A percentile compares a stretch with the other conserved stretches of the same genome.
phyloP scores from a whole-genome alignment of 2,329 filamentous ascomycete species.

The Pestalotiopsis sp. region DNA sequence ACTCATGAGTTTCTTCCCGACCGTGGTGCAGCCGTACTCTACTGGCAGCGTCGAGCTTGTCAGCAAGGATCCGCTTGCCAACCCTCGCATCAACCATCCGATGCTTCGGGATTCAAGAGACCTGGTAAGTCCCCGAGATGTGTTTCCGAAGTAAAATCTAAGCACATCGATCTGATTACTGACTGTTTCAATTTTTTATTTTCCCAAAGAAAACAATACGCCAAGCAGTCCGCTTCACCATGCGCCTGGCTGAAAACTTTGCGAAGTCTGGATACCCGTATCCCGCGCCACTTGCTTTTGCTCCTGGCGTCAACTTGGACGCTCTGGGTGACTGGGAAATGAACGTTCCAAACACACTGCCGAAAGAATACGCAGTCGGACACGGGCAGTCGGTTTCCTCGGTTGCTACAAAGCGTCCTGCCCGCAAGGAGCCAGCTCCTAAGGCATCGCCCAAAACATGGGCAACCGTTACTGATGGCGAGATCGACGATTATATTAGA shows the following conservation, averaged over 20 bases:
- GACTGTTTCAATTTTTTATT: background rate
- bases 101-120: background rate
- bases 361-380: background rate
- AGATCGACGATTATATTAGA: constrained; percentile 15
- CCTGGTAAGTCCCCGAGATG: background rate
- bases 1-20: constrained; percentile 15
- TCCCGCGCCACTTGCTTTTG: constrained; percentile 13
- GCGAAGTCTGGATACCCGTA: constrained; percentile 15
- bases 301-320: constrained; percentile 7
- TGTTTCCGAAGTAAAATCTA: background rate
- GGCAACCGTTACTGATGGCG: constrained; percentile 9
- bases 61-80: constrained; percentile 10
- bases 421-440: background rate
- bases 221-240: constrained; percentile 13
- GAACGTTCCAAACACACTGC: background rate
- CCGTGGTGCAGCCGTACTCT: constrained; percentile 12
- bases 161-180: background rate
- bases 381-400: background rate
- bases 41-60: constrained; percentile 16
- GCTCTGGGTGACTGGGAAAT: background rate
- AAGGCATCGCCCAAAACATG: background rate
- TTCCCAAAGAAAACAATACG: background rate
- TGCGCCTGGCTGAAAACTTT: constrained; percentile 15
- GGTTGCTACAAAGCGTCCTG: background rate
- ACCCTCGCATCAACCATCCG: constrained; percentile 12